phyloP scores from a whole-genome alignment of 306 rosid genomes.

The Gastrolobium villosum region DNA sequence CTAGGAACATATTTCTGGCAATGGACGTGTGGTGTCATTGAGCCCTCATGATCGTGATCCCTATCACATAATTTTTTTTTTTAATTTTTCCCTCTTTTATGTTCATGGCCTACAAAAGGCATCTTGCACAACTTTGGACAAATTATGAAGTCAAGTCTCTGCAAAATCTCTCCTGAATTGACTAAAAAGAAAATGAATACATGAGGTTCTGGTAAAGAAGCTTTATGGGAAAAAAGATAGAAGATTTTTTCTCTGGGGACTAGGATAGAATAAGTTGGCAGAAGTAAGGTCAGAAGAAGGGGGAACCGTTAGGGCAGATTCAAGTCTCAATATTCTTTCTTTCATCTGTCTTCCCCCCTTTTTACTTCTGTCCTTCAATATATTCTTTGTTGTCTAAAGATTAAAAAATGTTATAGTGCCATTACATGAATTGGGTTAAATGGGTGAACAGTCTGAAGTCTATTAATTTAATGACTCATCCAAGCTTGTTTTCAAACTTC shows the following conservation, averaged over 20 bases:
- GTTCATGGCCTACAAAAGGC: too few species aligned
- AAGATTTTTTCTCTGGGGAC: neutral
- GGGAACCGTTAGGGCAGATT: neutral
- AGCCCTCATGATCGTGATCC: too few species aligned
- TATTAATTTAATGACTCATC: neutral
- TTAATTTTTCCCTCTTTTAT: too few species aligned
- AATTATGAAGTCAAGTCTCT: neutral
- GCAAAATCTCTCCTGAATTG: neutral
- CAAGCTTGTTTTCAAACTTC: neutral
- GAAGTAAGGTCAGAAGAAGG: slow-evolving; percentile 10
- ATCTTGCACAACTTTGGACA: neutral
- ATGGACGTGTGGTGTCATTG: too few species aligned
- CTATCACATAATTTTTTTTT: too few species aligned
- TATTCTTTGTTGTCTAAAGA: slow-evolving; percentile 3
- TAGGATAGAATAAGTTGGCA: slow-evolving; percentile 13
- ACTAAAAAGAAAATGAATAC: neutral
- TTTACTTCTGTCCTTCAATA: neutral
- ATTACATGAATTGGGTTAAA: neutral
- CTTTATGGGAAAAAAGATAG: neutral
- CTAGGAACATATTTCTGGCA: too few species aligned
- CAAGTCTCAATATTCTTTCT: neutral
- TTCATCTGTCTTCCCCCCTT: neutral
- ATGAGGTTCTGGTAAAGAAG: neutral
- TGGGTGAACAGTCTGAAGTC: neutral
- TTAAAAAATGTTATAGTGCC: neutral